A percentile compares a stretch with the other conserved stretches of the same genome.
Evolutionary conservation across 306 rosid species (phyloP).

Genomic region (Acacia crassicarpa): DNA sequence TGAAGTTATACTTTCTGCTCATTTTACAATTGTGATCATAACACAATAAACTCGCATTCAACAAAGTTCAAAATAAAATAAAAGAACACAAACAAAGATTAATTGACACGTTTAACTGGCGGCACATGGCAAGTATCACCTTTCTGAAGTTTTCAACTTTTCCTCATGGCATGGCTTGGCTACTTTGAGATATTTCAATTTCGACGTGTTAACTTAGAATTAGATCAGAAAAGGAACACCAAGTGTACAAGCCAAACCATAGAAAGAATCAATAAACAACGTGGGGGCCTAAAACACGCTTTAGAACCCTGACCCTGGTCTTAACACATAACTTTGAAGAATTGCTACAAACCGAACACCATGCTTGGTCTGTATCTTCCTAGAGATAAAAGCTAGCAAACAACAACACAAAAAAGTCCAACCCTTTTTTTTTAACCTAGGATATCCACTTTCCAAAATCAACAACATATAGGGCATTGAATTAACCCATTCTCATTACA

Average conservation of each 20-base stretch:
- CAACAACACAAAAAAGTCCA: background rate
- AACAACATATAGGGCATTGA: conserved; percentile 77
- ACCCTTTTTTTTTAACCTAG: background rate
- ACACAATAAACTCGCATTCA: no score
- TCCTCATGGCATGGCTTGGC: no score
- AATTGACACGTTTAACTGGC: background rate
- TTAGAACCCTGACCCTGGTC: conserved; percentile 54
- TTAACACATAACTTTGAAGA: background rate
- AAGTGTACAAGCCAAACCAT: conserved; percentile 23
- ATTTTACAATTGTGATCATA: no score
- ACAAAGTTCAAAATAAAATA: no score
- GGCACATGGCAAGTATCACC: no score
- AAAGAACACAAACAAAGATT: background rate
- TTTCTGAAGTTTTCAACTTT: no score
- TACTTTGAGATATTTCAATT: background rate
- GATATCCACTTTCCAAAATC: conserved; percentile 15
- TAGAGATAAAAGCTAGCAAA: conserved; percentile 9
- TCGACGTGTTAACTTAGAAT: background rate
- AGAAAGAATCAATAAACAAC: conserved; percentile 22
- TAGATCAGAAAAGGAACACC: conserved; percentile 30
- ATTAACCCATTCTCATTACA: conserved; percentile 92
- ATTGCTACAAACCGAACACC: background rate
- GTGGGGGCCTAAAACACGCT: conserved; percentile 68
- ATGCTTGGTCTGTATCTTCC: conserved; percentile 19
- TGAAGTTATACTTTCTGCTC: no score